Evolutionary conservation across 129 eudicot species (phyloP), one percentile per base, ranked within the genome.

Genomic region (Lactuca sativa): DNA sequence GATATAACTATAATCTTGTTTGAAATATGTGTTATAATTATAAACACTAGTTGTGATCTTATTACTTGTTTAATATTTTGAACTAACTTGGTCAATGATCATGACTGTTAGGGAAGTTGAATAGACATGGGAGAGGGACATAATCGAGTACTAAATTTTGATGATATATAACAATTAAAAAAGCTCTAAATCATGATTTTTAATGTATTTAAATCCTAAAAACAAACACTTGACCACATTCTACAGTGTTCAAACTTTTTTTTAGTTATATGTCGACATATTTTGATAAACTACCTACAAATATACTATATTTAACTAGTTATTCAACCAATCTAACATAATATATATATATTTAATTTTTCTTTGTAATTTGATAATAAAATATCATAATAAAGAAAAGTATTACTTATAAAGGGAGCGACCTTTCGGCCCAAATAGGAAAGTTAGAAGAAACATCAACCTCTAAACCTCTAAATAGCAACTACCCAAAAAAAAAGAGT

Each of bases 61-160:
- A 49, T 60, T 16, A 49, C n/a, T 47, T 63, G 32, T 53, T 18
- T 55, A 36, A 64, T 64, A 31, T 56, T 14, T 41, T 74, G 59
- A 74, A 31, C 43, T 56, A 8, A 55, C 49, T 55, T 55, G 71
- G 78, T 44, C 58, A 74, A 74, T 41, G 47, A 72, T 64, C 72
- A 64, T 64, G 66, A 38, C 72, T 40, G 21, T 16, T 65, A 10
- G 65, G 41, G 21, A 65, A 41, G 72, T 34, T 74, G 72, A 74
- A 74, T 74, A 37, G 65, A 65, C 72, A 73, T 71, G 18, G 6
- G 66, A 74, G 33, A 55, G 49, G 33, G 66, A 64, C 71, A 43
- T 74, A 36, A 16, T 37, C 41, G 17, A 47, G 13, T 43, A 43
- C 13, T 9, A 9, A 43, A 43, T 12, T 11, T 1, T 11, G 12